phyloP scores from a whole-genome alignment of 371 early-diverging fungal species.

The Mortierella sp. region DNA sequence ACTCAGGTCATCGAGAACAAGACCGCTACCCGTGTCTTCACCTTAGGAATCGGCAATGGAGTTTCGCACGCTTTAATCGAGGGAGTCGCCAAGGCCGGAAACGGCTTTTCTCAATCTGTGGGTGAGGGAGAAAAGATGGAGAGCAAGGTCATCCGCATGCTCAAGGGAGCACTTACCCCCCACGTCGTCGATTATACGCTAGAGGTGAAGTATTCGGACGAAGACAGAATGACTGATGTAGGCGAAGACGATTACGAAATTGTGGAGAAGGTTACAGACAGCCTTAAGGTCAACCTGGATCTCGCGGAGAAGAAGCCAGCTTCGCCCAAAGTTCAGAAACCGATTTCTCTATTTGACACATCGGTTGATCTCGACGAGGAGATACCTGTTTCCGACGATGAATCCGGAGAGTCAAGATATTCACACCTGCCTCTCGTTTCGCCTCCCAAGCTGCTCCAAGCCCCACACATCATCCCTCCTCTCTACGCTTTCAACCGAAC shows the following conservation, averaged over 20 bases:
- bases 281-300: conserved; percentile 12
- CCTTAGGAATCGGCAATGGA: conserved; percentile 60
- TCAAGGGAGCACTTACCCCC: conserved; percentile 62
- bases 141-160: conserved; percentile 61
- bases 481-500: conserved; percentile 60
- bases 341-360: conserved; percentile 35
- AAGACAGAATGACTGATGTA: conserved; percentile 20
- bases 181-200: conserved; percentile 59
- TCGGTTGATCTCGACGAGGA: conserved; percentile 14
- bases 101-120: conserved; percentile 62
- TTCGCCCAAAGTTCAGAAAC: background rate
- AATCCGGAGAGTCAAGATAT: conserved; percentile 12
- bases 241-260: conserved; percentile 19
- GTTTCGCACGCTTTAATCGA: conserved; percentile 65
- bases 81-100: conserved; percentile 60
- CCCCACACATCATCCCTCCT: conserved; percentile 57
- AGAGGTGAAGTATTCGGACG: conserved; percentile 36
- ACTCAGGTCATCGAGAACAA: conserved; percentile 26
- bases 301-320: conserved; percentile 8
- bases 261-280: conserved; percentile 20
- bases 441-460: conserved; percentile 44
- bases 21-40: conserved; percentile 56
- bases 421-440: conserved; percentile 10
- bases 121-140: conserved; percentile 61
- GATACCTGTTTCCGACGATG: conserved; percentile 8